A percentile compares a stretch with the other conserved stretches of the same genome.
These are phyloP conservation scores for Typha latifolia DNA, from an alignment of 176 grass and related monocot genomes.

Conservation along the genomic window DNA sequence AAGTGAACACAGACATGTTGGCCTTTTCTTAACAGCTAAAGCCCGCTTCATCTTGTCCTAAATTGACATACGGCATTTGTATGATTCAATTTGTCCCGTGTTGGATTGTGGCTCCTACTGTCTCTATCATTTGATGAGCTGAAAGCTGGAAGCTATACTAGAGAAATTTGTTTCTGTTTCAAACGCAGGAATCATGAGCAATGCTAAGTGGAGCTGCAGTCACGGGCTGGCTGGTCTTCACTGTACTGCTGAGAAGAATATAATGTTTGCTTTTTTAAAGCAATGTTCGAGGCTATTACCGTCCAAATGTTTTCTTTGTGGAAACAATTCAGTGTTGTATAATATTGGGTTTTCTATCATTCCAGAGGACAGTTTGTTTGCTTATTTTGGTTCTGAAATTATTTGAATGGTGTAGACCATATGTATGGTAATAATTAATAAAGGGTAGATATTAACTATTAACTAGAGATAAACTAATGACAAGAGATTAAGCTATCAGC, in stretches of 20 bases:
- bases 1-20: slow-evolving; percentile 19
- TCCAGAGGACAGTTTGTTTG: not conserved
- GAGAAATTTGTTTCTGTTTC: not conserved
- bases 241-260: slow-evolving; percentile 4
- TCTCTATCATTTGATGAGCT: not conserved
- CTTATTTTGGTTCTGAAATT: not conserved
- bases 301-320: not conserved
- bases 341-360: not conserved
- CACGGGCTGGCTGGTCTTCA: slow-evolving; percentile 1
- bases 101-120: not conserved
- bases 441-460: too few relatives aligned
- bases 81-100: not conserved
- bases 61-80: not conserved
- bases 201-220: slow-evolving; percentile 15
- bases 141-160: not conserved
- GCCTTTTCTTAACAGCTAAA: not conserved
- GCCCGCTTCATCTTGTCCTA: slow-evolving; percentile 10
- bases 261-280: not conserved
- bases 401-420: too few relatives aligned
- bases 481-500: too few relatives aligned
- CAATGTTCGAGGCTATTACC: not conserved
- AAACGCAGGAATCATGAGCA: not conserved
- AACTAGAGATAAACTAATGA: too few relatives aligned
- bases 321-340: not conserved
- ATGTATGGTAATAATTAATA: too few relatives aligned